These are phyloP conservation scores for Didymella pinodella DNA, from an alignment of 2,329 filamentous ascomycete species.

Conservation along the genomic window DNA sequence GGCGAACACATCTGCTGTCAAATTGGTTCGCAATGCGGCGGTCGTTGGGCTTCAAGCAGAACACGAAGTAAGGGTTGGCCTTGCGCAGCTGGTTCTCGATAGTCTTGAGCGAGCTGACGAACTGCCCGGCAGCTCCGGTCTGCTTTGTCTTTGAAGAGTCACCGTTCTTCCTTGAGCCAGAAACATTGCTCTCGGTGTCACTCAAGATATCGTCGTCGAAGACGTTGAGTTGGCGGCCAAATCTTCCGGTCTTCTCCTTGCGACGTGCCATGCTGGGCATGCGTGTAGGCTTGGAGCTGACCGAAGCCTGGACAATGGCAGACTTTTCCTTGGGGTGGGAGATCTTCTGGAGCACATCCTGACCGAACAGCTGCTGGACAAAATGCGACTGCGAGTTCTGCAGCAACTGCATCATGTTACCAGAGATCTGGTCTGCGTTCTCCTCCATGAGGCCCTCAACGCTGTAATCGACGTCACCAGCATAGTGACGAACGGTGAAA, in stretches of 20 bases:
- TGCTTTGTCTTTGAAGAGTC: slow-evolving; percentile 65
- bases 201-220: slow-evolving; percentile 59
- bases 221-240: slow-evolving; percentile 51
- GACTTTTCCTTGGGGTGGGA: slow-evolving; percentile 90
- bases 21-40: slow-evolving; percentile 97
- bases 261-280: slow-evolving; percentile 91
- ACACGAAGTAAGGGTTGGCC: slow-evolving; percentile 94
- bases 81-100: slow-evolving; percentile 87
- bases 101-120: slow-evolving; percentile 86
- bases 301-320: slow-evolving; percentile 93
- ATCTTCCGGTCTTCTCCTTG: slow-evolving; percentile 66
- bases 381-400: slow-evolving; percentile 88
- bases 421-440: slow-evolving; percentile 94
- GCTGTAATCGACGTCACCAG: slow-evolving; percentile 94
- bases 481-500: slow-evolving; percentile 95
- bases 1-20: slow-evolving; percentile 96
- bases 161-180: slow-evolving; percentile 51
- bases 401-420: slow-evolving; percentile 93
- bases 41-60: slow-evolving; percentile 97
- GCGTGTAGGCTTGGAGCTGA: slow-evolving; percentile 92
- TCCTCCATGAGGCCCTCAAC: slow-evolving; percentile 88
- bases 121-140: slow-evolving; percentile 92
- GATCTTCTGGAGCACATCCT: slow-evolving; percentile 90
- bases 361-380: slow-evolving; percentile 89
- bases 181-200: slow-evolving; percentile 51